phyloP scores from a whole-genome alignment of 352 stramenopile species.

The Phytopythium sindhum region DNA sequence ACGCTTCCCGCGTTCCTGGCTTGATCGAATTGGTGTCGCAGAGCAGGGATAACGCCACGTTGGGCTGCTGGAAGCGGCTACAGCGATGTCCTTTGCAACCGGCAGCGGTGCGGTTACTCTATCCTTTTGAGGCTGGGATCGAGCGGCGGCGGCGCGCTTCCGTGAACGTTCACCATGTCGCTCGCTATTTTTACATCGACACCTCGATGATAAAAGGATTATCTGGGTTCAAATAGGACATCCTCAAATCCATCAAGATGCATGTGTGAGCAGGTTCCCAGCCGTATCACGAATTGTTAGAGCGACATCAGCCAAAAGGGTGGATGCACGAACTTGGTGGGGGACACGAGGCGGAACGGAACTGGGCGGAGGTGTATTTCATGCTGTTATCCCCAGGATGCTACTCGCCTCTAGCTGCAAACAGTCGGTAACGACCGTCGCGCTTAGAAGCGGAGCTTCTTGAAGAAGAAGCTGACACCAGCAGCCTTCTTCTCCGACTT shows the following conservation, averaged over 20 bases:
- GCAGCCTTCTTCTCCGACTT: constrained; percentile 98
- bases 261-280: too few relatives aligned
- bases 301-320: background rate
- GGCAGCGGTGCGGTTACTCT: background rate
- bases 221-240: background rate
- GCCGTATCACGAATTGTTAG: background rate
- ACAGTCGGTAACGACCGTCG: constrained; percentile 15
- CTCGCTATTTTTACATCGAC: constrained; percentile 3
- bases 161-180: constrained; percentile 7
- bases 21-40: background rate
- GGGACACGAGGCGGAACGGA: constrained; percentile 41
- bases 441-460: constrained; percentile 99
- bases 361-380: constrained; percentile 62
- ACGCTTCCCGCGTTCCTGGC: background rate
- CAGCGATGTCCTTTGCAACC: background rate
- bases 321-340: background rate
- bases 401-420: constrained; percentile 46
- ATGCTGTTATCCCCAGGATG: constrained; percentile 45
- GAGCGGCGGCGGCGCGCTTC: background rate
- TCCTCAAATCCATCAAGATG: background rate
- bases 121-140: background rate
- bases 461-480: constrained; percentile 98
- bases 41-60: background rate
- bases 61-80: background rate
- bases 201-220: too few relatives aligned